These are phyloP conservation scores for Cyathus striatus DNA, from an alignment of 768 basidiomycete species.

Conservation along the genomic window DNA sequence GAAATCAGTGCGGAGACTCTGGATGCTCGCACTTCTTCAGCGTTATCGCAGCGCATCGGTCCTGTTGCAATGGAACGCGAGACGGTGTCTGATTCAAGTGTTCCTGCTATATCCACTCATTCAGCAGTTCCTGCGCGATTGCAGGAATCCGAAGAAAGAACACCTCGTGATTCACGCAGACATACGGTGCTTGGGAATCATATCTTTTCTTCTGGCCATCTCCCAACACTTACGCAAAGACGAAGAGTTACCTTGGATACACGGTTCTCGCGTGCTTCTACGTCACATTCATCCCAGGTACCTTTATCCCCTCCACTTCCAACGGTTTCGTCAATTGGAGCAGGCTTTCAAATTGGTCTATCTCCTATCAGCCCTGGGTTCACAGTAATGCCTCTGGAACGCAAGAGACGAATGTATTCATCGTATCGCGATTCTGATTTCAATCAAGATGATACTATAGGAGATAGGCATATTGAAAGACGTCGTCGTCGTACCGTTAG, in stretches of 20 bases:
- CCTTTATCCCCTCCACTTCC: slow-evolving; percentile 26
- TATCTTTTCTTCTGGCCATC: not conserved
- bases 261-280: too few relatives aligned
- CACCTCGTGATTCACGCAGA: too few relatives aligned
- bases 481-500: too few relatives aligned
- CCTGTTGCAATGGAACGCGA: slow-evolving; percentile 24
- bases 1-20: too few relatives aligned
- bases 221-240: not conserved
- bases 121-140: too few relatives aligned
- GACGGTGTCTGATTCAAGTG: slow-evolving; percentile 12
- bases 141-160: too few relatives aligned
- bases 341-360: slow-evolving; percentile 71
- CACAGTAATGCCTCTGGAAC: slow-evolving; percentile 50
- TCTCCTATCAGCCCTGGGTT: slow-evolving; percentile 79
- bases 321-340: slow-evolving; percentile 31
- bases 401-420: not conserved
- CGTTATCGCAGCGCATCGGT: too few relatives aligned
- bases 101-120: not conserved
- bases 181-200: too few relatives aligned
- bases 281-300: slow-evolving; percentile 12
- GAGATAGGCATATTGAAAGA: too few relatives aligned
- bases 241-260: slow-evolving; percentile 1
- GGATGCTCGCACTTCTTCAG: too few relatives aligned
- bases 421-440: too few relatives aligned
- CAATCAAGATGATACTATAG: too few relatives aligned